Percentiles rank a stretch among this genome's conserved stretches.
These are phyloP conservation scores for Quercus agrifolia DNA, from an alignment of 306 rosid genomes.

Conservation along the genomic window DNA sequence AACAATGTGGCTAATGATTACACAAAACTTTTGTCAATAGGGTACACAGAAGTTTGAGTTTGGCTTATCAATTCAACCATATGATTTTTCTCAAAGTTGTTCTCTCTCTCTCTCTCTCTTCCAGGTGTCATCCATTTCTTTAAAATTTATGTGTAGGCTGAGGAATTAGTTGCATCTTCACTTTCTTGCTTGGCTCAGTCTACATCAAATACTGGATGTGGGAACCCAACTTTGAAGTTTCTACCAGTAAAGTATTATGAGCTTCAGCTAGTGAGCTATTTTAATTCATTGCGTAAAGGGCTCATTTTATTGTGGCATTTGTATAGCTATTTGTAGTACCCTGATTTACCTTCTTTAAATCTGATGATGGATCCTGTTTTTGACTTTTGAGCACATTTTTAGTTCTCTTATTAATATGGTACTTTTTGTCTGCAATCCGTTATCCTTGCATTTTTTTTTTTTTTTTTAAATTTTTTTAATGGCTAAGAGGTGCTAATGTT, in stretches of 20 bases:
- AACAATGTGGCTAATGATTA: constrained; percentile 80
- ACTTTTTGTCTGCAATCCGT: neutral
- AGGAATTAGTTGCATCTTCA: constrained; percentile 16
- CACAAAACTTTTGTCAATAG: constrained; percentile 54
- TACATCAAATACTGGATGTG: constrained; percentile 30
- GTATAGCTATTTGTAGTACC: neutral
- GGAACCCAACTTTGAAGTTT: constrained; percentile 33
- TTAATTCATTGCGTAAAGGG: neutral
- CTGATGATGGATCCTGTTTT: neutral
- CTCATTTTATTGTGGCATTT: neutral
- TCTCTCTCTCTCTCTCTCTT: no score
- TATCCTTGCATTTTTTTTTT: no score
- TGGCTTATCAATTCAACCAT: neutral
- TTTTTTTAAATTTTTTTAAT: neutral
- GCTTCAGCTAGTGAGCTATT: constrained; percentile 1
- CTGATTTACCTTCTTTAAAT: neutral
- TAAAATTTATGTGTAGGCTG: no score
- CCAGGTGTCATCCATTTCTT: no score
- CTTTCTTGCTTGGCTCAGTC: constrained; percentile 42
- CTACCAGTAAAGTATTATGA: constrained; percentile 35
- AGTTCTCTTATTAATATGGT: neutral
- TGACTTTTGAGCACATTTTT: neutral
- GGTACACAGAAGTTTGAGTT: constrained; percentile 39
- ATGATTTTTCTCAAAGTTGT: neutral
- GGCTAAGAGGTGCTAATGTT: neutral